Conservation (phyloP, 371 early-diverging fungal species). For the Actinomucor elegans region DNA sequence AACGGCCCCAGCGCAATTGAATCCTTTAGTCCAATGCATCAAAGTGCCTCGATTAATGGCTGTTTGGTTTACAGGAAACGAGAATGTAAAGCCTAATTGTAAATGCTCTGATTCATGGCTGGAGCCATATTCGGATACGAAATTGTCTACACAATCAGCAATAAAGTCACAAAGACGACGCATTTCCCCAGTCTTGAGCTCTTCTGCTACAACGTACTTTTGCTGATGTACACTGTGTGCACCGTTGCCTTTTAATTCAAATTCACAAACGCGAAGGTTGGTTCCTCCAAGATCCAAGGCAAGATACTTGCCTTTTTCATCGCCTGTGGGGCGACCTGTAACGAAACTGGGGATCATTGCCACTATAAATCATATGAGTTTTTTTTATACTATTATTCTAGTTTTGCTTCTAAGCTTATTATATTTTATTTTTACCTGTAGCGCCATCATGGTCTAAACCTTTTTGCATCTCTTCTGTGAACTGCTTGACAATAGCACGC, state of each 20-base stretch:
- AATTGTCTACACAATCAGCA: conserved; percentile 80
- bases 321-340: conserved; percentile 72
- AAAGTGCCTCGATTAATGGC: conserved; percentile 75
- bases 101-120: conserved; percentile 10
- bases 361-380: conserved; percentile 10
- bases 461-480: conserved; percentile 69
- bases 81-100: conserved; percentile 90
- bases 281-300: conserved; percentile 94
- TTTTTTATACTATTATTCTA: not conserved
- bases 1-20: conserved; percentile 69
- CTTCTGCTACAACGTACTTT: conserved; percentile 21
- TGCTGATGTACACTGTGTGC: conserved; percentile 41
- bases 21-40: conserved; percentile 91
- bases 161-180: conserved; percentile 82
- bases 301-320: conserved; percentile 80
- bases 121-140: conserved; percentile 58
- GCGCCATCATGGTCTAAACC: conserved; percentile 65
- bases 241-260: conserved; percentile 40
- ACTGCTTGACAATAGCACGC: conserved; percentile 54
- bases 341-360: conserved; percentile 85
- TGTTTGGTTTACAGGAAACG: conserved; percentile 88
- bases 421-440: conserved; percentile 37
- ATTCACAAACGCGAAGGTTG: conserved; percentile 82
- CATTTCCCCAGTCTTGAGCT: conserved; percentile 45
- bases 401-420: not conserved